phyloP scores from a whole-genome alignment of 106 monocot genomes.

The Dendrobium nobile region DNA sequence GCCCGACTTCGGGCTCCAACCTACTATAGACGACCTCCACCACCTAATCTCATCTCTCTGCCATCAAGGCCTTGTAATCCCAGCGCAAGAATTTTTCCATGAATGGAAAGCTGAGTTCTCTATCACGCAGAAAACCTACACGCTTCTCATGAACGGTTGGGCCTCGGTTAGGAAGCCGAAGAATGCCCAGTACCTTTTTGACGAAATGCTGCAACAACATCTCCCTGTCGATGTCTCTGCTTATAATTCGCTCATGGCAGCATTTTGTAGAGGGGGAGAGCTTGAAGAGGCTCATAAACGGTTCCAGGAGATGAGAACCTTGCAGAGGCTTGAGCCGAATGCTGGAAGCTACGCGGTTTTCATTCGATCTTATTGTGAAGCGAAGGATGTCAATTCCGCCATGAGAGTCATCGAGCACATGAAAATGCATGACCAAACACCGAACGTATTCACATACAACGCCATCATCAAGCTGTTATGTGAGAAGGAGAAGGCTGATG shows the following conservation, averaged over 20 bases:
- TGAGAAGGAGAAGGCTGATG: constrained; percentile 33
- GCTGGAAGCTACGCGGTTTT: constrained; percentile 50
- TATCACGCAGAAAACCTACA: constrained; percentile 40
- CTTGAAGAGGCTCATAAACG: constrained; percentile 27
- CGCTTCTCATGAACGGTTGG: constrained; percentile 62
- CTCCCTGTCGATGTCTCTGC: constrained; percentile 29
- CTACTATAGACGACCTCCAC: constrained; percentile 45
- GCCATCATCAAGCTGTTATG: constrained; percentile 55
- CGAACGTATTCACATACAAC: constrained; percentile 80
- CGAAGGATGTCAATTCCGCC: constrained; percentile 32
- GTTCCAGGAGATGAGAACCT: constrained; percentile 42
- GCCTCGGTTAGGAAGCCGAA: constrained; percentile 10
- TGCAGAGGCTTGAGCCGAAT: constrained; percentile 38
- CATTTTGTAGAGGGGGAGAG: constrained; percentile 45
- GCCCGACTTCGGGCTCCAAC: constrained; percentile 48
- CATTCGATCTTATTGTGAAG: constrained; percentile 48
- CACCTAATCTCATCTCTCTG: constrained; percentile 50
- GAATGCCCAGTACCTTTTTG: constrained; percentile 45
- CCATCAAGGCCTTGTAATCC: constrained; percentile 29
- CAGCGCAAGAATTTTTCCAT: constrained; percentile 41
- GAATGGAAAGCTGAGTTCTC: constrained; percentile 17
- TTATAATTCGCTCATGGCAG: constrained; percentile 50
- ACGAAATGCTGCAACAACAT: constrained; percentile 59
- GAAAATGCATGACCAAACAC: constrained; percentile 25
- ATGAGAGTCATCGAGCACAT: constrained; percentile 41